Percentiles rank a stretch among this genome's conserved stretches.
These are phyloP conservation scores for Phytophthora gonapodyides DNA, from an alignment of 352 stramenopile species.

Conservation along the genomic window DNA sequence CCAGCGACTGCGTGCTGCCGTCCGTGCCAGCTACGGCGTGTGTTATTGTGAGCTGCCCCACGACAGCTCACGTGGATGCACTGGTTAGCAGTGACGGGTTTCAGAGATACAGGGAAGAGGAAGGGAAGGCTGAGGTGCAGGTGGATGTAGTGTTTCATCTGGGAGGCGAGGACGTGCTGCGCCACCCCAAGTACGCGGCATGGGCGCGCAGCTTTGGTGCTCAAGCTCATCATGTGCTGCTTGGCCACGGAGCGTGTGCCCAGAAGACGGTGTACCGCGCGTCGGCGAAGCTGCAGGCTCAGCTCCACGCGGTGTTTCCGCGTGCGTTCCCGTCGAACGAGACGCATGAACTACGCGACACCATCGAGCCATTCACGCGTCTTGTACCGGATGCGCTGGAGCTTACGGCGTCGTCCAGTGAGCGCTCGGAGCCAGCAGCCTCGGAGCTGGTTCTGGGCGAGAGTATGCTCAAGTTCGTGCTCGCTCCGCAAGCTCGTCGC, in stretches of 20 bases:
- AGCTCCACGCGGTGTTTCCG: conserved; percentile 72
- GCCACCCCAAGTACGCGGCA: conserved; percentile 57
- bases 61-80: conserved; percentile 61
- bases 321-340: conserved; percentile 59
- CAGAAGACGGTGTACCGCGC: conserved; percentile 76
- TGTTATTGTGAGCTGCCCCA: conserved; percentile 66
- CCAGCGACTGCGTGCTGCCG: conserved; percentile 71
- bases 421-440: conserved; percentile 8
- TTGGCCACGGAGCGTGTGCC: conserved; percentile 53
- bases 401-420: conserved; percentile 12
- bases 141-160: conserved; percentile 74
- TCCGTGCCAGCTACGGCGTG: conserved; percentile 56
- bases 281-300: conserved; percentile 70
- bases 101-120: conserved; percentile 41
- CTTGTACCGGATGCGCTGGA: conserved; percentile 28
- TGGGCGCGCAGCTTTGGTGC: conserved; percentile 66
- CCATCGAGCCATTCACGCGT: conserved; percentile 41
- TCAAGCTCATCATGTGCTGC: conserved; percentile 62
- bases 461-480: conserved; percentile 75
- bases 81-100: conserved; percentile 51
- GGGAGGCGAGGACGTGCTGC: conserved; percentile 46
- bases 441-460: conserved; percentile 57
- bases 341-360: conserved; percentile 49
- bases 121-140: conserved; percentile 37
- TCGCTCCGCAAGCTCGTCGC: conserved; percentile 59